Percentiles rank a stretch among this genome's conserved stretches.
These are phyloP conservation scores for Leishmania lainsoni DNA, from an alignment of 208 protist species.

Conservation along the genomic window DNA sequence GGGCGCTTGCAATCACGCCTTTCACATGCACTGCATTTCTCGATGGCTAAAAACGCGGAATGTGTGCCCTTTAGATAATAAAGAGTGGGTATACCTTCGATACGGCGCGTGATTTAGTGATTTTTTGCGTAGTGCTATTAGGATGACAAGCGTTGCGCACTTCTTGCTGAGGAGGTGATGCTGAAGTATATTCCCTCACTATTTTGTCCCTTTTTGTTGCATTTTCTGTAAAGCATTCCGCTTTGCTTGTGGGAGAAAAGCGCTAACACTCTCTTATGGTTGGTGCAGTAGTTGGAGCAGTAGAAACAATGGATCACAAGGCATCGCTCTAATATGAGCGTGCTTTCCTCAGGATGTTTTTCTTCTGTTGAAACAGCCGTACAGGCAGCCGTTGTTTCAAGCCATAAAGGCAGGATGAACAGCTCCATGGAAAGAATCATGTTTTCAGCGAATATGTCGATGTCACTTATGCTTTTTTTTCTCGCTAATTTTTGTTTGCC, in stretches of 20 bases:
- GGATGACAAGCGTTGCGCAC: not conserved
- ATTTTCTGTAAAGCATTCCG: not conserved
- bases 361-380: not conserved
- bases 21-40: conserved; percentile 99
- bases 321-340: not conserved
- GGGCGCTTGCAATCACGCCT: conserved; percentile 98
- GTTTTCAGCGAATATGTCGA: not conserved
- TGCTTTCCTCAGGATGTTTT: not conserved
- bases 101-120: conserved; percentile 78
- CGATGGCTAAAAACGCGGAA: conserved; percentile 98
- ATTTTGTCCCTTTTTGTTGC: not conserved
- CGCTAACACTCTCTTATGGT: not conserved
- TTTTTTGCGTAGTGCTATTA: not conserved
- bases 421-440: not conserved
- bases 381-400: not conserved
- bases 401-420: not conserved
- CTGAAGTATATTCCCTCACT: not conserved
- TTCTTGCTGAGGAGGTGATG: not conserved
- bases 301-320: too few relatives aligned
- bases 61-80: conserved; percentile 98
- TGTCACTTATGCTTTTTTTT: not conserved
- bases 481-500: not conserved
- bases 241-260: not conserved
- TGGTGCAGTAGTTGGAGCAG: not conserved
- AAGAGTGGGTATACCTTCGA: conserved; percentile 98